Evolutionary conservation across 2,329 filamentous ascomycete genomes (phyloP).

Genomic region (Volutella citrinella): DNA sequence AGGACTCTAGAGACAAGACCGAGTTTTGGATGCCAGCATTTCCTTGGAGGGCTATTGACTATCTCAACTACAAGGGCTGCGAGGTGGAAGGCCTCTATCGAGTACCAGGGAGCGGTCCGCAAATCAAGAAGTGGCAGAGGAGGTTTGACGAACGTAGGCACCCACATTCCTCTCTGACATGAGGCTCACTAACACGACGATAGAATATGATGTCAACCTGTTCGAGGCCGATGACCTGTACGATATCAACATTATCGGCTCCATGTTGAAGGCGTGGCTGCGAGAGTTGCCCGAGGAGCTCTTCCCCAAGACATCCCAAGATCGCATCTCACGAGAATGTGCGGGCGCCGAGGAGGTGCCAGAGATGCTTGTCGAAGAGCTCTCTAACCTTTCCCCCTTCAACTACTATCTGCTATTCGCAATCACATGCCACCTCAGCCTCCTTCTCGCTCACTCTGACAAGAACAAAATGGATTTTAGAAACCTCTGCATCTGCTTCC

Average conservation of each 20-base stretch:
- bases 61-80: constrained; percentile 89
- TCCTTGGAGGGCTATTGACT: constrained; percentile 94
- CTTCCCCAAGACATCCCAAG: constrained; percentile 81
- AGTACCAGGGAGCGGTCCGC: constrained; percentile 83
- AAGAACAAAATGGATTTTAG: constrained; percentile 99
- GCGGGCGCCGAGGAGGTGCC: constrained; percentile 76
- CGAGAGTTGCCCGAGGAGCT: constrained; percentile 92
- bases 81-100: constrained; percentile 93
- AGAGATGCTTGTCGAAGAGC: constrained; percentile 82
- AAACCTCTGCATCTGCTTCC: constrained; percentile 94
- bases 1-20: constrained; percentile 88
- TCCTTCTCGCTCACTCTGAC: constrained; percentile 85
- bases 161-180: not conserved
- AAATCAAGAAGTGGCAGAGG: constrained; percentile 91
- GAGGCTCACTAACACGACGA: constrained; percentile 6
- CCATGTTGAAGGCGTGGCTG: constrained; percentile 94
- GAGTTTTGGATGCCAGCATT: constrained; percentile 99
- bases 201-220: constrained; percentile 84
- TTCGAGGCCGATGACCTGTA: constrained; percentile 86
- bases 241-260: constrained; percentile 94
- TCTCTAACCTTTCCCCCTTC: constrained; percentile 91
- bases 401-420: constrained; percentile 98
- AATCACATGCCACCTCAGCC: constrained; percentile 91
- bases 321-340: constrained; percentile 76
- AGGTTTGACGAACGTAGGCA: constrained; percentile 77